Percentiles rank a stretch among this genome's conserved stretches.
phyloP scores from a whole-genome alignment of 768 basidiomycete species.

The Kockovaella imperatae region DNA sequence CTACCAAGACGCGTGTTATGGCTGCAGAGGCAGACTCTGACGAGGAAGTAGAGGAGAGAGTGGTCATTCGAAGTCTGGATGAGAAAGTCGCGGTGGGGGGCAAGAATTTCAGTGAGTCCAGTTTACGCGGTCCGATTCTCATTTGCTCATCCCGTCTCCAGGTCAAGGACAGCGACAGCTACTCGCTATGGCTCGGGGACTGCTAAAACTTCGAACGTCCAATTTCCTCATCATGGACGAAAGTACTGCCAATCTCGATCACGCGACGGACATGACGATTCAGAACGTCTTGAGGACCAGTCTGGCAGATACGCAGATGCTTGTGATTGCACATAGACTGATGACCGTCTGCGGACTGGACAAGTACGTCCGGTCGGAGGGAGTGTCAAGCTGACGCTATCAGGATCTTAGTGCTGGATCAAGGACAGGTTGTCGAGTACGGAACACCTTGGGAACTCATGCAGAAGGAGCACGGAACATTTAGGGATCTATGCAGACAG shows the following conservation, averaged over 20 bases:
- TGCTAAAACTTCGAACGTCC: constrained; percentile 49
- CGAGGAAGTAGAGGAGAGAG: constrained; percentile 31
- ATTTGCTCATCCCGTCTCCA: constrained; percentile 1
- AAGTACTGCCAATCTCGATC: constrained; percentile 50
- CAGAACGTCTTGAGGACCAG: constrained; percentile 53
- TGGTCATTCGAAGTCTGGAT: constrained; percentile 41
- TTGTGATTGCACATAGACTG: constrained; percentile 56
- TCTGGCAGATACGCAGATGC: constrained; percentile 49
- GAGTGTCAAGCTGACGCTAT: neutral
- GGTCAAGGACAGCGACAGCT: constrained; percentile 55
- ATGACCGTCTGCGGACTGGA: constrained; percentile 56
- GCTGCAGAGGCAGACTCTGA: constrained; percentile 2
- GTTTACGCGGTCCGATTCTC: neutral
- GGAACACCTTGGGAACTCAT: constrained; percentile 42
- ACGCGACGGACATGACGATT: constrained; percentile 55
- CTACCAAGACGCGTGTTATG: constrained; percentile 2
- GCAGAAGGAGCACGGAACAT: constrained; percentile 53
- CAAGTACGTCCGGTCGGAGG: constrained; percentile 38
- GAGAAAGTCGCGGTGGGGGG: constrained; percentile 45
- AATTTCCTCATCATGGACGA: constrained; percentile 58
- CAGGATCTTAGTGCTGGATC: constrained; percentile 53
- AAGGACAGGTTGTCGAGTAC: constrained; percentile 40
- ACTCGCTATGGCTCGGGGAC: constrained; percentile 53
- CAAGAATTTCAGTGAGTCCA: constrained; percentile 49
- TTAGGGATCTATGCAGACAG: constrained; percentile 53